phyloP scores from a whole-genome alignment of 2,329 filamentous ascomycete species.

The Phaeosphaeria sp. region DNA sequence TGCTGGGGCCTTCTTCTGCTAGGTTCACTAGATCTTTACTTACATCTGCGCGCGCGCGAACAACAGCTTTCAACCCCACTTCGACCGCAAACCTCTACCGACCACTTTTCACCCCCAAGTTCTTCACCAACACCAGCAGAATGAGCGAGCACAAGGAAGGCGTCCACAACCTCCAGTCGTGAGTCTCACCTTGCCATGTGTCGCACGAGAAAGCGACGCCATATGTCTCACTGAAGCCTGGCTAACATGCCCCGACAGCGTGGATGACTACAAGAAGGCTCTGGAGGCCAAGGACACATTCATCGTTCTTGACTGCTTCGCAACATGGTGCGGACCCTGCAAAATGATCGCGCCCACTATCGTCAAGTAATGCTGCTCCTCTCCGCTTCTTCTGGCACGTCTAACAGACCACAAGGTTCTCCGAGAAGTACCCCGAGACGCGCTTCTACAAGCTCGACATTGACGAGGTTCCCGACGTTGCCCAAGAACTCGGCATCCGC shows the following conservation, averaged over 20 bases:
- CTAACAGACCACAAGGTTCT: constrained; percentile 57
- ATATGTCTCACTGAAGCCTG: constrained; percentile 1
- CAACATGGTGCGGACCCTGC: constrained; percentile 94
- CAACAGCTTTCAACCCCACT: constrained; percentile 39
- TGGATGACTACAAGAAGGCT: constrained; percentile 59
- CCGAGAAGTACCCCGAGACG: constrained; percentile 65
- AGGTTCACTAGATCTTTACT: constrained; percentile 51
- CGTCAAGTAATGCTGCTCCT: constrained; percentile 60
- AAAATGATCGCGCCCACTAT: constrained; percentile 84
- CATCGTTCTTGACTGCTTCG: constrained; percentile 86
- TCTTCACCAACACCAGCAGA: constrained; percentile 52
- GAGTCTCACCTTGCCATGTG: constrained; percentile 31
- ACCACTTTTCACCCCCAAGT: constrained; percentile 41
- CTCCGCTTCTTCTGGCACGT: neutral
- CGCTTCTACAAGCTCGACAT: constrained; percentile 92
- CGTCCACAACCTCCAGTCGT: constrained; percentile 59
- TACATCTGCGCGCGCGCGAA: constrained; percentile 48
- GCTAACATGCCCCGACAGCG: constrained; percentile 1
- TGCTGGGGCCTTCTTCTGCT: constrained; percentile 48
- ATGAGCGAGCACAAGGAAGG: constrained; percentile 52
- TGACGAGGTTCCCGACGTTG: constrained; percentile 77
- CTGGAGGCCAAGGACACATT: constrained; percentile 62
- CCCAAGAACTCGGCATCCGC: constrained; percentile 78
- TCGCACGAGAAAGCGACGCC: constrained; percentile 15
- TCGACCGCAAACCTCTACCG: constrained; percentile 40